These are phyloP conservation scores for Aspergillus latus DNA, from an alignment of 2,329 filamentous ascomycete genomes.

Conservation along the genomic window DNA sequence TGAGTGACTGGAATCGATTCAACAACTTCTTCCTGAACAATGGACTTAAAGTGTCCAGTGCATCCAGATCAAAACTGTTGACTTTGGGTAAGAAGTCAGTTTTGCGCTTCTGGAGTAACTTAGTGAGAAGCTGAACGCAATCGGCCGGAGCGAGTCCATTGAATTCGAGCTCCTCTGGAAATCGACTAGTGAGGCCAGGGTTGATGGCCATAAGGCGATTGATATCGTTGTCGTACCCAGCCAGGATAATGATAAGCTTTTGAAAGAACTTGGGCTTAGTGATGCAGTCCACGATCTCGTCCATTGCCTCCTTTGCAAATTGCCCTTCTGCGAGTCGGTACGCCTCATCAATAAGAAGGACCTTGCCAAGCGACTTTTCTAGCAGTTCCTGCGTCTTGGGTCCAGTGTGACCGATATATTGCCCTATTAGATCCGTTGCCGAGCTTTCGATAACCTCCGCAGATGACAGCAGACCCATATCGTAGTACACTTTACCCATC, in stretches of 20 bases:
- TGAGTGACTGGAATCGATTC: slow-evolving; percentile 43
- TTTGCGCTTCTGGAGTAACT: slow-evolving; percentile 33
- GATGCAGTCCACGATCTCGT: slow-evolving; percentile 54
- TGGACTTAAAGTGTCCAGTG: slow-evolving; percentile 25
- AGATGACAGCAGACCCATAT: slow-evolving; percentile 66
- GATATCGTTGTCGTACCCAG: slow-evolving; percentile 68
- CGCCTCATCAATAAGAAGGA: slow-evolving; percentile 72
- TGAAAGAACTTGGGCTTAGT: slow-evolving; percentile 58
- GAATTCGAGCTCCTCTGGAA: slow-evolving; percentile 63
- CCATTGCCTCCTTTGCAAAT: slow-evolving; percentile 59
- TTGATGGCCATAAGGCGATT: slow-evolving; percentile 63
- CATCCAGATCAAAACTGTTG: slow-evolving; percentile 24
- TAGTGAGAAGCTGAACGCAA: slow-evolving; percentile 49
- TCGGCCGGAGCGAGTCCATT: slow-evolving; percentile 42
- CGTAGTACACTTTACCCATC: slow-evolving; percentile 73
- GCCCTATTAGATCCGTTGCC: slow-evolving; percentile 65
- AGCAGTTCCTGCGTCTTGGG: slow-evolving; percentile 63
- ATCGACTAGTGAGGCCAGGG: slow-evolving; percentile 63
- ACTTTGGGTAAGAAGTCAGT: slow-evolving; percentile 8
- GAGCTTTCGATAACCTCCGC: slow-evolving; percentile 66
- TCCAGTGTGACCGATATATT: slow-evolving; percentile 69
- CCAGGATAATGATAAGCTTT: slow-evolving; percentile 66
- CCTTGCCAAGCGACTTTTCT: slow-evolving; percentile 62
- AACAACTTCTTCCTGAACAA: slow-evolving; percentile 19
- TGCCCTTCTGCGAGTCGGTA: slow-evolving; percentile 61